Conservation (phyloP, 1,139 yeast species). For the Hyphopichia fennica region DNA sequence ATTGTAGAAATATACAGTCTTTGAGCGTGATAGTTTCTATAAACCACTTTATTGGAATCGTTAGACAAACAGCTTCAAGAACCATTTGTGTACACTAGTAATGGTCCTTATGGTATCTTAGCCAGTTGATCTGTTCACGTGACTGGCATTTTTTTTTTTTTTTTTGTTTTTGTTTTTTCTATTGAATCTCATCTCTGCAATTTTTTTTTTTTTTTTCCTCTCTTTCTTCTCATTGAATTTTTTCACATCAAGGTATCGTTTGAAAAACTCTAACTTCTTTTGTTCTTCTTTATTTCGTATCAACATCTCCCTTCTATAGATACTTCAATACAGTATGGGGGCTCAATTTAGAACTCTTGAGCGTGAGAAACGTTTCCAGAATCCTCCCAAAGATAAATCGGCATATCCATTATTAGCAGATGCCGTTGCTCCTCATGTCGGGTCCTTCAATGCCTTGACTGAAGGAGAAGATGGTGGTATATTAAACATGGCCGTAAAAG, state of each 20-base stretch:
- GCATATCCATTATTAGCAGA: constrained; percentile 81
- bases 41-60: too few species aligned
- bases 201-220: constrained; percentile 1
- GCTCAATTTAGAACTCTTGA: constrained; percentile 81
- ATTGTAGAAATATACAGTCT: too few species aligned
- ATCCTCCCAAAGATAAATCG: constrained; percentile 85
- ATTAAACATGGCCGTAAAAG: constrained; percentile 80
- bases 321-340: constrained; percentile 19
- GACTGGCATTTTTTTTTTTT: constrained; percentile 10
- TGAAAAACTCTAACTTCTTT: background rate
- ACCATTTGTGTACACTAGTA: too few species aligned
- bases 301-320: background rate
- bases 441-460: constrained; percentile 92
- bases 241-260: background rate
- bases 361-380: constrained; percentile 78
- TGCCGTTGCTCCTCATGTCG: constrained; percentile 93
- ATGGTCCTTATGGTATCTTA: too few species aligned
- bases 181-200: constrained; percentile 2
- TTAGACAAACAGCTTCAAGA: too few species aligned
- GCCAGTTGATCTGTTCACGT: constrained; percentile 9
- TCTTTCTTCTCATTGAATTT: background rate
- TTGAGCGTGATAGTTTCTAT: too few species aligned
- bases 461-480: constrained; percentile 86
- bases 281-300: background rate
- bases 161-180: constrained; percentile 7